Evolutionary conservation across 768 basidiomycete species (phyloP).

Genomic region (Candolleomyces efflorescens): DNA sequence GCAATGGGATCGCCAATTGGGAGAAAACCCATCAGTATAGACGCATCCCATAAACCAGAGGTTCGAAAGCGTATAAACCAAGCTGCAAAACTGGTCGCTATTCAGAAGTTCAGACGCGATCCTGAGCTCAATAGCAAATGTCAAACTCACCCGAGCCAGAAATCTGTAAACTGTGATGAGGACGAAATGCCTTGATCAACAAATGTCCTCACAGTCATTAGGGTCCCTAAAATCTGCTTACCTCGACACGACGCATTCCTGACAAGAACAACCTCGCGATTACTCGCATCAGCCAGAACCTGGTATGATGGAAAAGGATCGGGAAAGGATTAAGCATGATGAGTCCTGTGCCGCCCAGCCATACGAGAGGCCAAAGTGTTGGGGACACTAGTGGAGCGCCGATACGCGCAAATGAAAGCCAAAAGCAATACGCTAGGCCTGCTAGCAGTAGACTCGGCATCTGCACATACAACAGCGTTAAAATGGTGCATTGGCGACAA

Average conservation of each 20-base stretch:
- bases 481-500: background rate
- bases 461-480: slow-evolving; percentile 29
- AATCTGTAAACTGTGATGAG: slow-evolving; percentile 64
- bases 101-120: background rate
- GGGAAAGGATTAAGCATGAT: slow-evolving; percentile 77
- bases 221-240: slow-evolving; percentile 24
- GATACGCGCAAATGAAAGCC: slow-evolving; percentile 72
- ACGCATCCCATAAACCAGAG: slow-evolving; percentile 73
- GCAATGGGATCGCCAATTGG: slow-evolving; percentile 44
- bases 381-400: slow-evolving; percentile 55
- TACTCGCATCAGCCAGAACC: slow-evolving; percentile 79
- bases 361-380: slow-evolving; percentile 75
- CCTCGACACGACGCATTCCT: slow-evolving; percentile 74
- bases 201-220: background rate
- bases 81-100: slow-evolving; percentile 81
- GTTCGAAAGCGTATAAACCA: slow-evolving; percentile 70
- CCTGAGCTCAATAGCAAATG: background rate
- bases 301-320: slow-evolving; percentile 52
- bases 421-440: slow-evolving; percentile 75
- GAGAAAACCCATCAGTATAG: slow-evolving; percentile 54
- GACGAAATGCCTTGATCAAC: slow-evolving; percentile 8
- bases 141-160: slow-evolving; percentile 76
- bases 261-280: slow-evolving; percentile 60
- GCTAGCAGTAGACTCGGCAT: slow-evolving; percentile 78
- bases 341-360: slow-evolving; percentile 60